Evolutionary conservation across 805 yeast genomes (phyloP).

Genomic region (Cephaloascus albidus): DNA sequence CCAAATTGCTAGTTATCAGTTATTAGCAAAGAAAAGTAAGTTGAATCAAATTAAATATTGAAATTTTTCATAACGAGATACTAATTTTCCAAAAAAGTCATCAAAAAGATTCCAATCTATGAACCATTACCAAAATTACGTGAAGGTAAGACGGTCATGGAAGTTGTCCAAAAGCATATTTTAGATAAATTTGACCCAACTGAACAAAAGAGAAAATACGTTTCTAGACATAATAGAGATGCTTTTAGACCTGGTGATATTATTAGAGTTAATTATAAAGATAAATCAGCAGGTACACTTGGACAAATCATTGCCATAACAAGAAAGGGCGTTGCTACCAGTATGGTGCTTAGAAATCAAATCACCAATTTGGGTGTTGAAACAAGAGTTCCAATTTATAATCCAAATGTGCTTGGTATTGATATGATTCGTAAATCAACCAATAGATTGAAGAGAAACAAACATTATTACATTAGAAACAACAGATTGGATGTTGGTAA

Average conservation of each 20-base stretch:
- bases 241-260: constrained; percentile 74
- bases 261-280: constrained; percentile 62
- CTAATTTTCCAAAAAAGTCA: constrained; percentile 1
- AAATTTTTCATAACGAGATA: not conserved
- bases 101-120: constrained; percentile 23
- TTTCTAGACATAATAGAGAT: constrained; percentile 35
- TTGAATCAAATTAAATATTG: no score
- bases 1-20: not conserved
- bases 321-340: constrained; percentile 63
- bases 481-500: constrained; percentile 70
- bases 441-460: constrained; percentile 65
- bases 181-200: constrained; percentile 57
- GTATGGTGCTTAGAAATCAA: constrained; percentile 75
- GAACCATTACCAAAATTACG: constrained; percentile 43
- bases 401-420: constrained; percentile 67
- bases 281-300: constrained; percentile 45
- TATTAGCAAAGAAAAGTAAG: not conserved
- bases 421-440: constrained; percentile 69
- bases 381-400: constrained; percentile 67
- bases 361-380: constrained; percentile 81
- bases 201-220: constrained; percentile 53
- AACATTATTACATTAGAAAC: constrained; percentile 85
- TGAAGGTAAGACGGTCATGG: constrained; percentile 33
- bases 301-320: constrained; percentile 78
- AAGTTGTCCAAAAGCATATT: constrained; percentile 40